Percentiles rank a stretch among this genome's conserved stretches.
Evolutionary conservation across 345 rosid species (phyloP).

Genomic region (Arabidopsis suecica): DNA sequence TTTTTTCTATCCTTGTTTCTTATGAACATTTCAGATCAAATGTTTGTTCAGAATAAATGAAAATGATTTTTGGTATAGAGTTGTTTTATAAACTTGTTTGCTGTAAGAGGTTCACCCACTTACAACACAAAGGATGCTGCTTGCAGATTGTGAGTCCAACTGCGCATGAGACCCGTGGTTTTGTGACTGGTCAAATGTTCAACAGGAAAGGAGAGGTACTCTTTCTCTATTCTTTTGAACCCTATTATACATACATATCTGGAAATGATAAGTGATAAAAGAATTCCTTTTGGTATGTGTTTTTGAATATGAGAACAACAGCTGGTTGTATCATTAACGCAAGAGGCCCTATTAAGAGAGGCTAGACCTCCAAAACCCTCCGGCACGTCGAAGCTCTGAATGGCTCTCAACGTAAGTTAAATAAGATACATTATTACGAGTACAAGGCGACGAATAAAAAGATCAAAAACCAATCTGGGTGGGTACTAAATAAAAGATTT

Average conservation of each 20-base stretch:
- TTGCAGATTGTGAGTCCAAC: constrained; percentile 71
- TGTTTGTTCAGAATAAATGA: background rate
- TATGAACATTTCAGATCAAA: background rate
- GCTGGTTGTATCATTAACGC: constrained; percentile 75
- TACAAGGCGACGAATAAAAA: background rate
- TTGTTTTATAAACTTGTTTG: constrained; percentile 14
- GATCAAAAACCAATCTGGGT: too few relatives aligned
- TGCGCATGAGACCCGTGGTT: constrained; percentile 70
- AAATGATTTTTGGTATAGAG: background rate
- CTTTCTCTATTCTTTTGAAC: background rate
- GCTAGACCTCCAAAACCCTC: constrained; percentile 48
- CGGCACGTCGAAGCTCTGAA: constrained; percentile 70
- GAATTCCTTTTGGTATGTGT: background rate
- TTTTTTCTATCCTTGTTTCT: constrained; percentile 18
- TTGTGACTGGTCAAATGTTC: constrained; percentile 78
- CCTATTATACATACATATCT: background rate
- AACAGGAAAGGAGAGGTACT: constrained; percentile 83
- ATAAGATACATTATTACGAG: background rate
- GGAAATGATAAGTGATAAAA: background rate
- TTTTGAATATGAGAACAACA: constrained; percentile 42
- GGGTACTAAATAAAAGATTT: too few relatives aligned
- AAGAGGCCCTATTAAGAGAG: constrained; percentile 81
- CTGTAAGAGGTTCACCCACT: background rate
- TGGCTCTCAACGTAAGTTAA: background rate
- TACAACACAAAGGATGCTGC: constrained; percentile 2